These are phyloP conservation scores for Forsythia viridissima DNA, from an alignment of 257 asterid species.

Conservation along the genomic window DNA sequence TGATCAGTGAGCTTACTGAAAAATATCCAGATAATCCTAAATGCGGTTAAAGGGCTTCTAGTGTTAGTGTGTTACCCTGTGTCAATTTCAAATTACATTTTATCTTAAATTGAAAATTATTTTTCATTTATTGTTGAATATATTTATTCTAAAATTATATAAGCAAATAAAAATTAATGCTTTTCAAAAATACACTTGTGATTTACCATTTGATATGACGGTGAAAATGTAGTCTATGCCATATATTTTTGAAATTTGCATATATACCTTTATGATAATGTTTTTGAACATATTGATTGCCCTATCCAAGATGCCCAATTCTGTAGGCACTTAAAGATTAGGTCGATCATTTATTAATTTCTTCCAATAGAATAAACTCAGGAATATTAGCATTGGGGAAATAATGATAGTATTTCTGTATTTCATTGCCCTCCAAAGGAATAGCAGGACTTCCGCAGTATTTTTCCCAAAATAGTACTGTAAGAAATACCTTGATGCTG, in stretches of 20 bases:
- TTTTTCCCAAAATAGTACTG: background rate
- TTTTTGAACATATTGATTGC: background rate
- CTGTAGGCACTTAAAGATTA: background rate
- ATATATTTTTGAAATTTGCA: background rate
- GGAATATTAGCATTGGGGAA: background rate
- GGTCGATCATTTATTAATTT: background rate
- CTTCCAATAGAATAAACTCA: no score
- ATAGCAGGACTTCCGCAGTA: background rate
- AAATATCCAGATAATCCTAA: background rate
- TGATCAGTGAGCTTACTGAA: background rate
- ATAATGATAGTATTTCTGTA: background rate
- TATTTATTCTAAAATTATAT: background rate
- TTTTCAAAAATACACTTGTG: background rate
- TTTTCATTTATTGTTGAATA: background rate
- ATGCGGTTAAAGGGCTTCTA: background rate
- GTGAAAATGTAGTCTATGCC: background rate
- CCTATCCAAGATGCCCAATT: background rate
- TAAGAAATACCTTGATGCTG: constrained; percentile 24
- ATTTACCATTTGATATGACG: background rate
- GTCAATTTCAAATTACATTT: background rate
- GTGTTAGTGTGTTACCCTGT: background rate
- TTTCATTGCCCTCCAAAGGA: background rate
- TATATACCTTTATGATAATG: background rate
- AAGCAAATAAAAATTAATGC: background rate
- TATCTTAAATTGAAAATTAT: background rate